phyloP scores from a whole-genome alignment of 306 rosid genomes.

The Cucumis melo region DNA sequence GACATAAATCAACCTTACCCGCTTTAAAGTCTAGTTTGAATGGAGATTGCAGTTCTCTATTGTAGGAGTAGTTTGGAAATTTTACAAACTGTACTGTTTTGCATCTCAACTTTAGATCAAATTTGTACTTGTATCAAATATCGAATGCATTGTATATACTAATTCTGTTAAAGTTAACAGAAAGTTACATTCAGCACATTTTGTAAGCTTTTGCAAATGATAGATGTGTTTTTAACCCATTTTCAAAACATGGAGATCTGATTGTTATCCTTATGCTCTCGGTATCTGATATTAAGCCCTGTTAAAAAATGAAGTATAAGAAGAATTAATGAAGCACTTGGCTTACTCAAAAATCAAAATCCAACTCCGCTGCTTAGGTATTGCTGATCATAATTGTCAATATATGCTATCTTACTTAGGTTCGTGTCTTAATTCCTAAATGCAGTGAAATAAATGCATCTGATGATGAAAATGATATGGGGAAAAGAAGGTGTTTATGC shows the following conservation, averaged over 20 bases:
- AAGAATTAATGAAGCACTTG: background rate
- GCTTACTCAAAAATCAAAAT: background rate
- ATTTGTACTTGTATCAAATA: background rate
- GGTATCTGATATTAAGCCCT: background rate
- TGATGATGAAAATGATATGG: conserved; percentile 65
- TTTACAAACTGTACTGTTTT: background rate
- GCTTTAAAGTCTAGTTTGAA: background rate
- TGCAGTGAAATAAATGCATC: conserved; percentile 78
- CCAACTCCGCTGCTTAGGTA: background rate
- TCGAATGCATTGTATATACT: background rate
- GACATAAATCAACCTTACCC: background rate
- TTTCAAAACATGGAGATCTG: background rate
- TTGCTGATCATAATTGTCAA: background rate
- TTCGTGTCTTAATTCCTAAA: background rate
- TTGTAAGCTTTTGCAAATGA: background rate
- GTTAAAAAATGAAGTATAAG: background rate
- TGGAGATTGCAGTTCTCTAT: background rate
- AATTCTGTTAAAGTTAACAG: background rate
- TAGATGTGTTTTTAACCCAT: background rate
- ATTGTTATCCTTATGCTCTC: background rate
- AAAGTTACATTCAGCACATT: background rate
- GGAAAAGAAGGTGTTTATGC: conserved; percentile 73
- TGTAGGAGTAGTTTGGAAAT: background rate
- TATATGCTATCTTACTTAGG: background rate
- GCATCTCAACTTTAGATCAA: background rate